Base-by-base conservation (phyloP, 2,329 filamentous ascomycete species). In the Penicillium sclerotiorum region DNA sequence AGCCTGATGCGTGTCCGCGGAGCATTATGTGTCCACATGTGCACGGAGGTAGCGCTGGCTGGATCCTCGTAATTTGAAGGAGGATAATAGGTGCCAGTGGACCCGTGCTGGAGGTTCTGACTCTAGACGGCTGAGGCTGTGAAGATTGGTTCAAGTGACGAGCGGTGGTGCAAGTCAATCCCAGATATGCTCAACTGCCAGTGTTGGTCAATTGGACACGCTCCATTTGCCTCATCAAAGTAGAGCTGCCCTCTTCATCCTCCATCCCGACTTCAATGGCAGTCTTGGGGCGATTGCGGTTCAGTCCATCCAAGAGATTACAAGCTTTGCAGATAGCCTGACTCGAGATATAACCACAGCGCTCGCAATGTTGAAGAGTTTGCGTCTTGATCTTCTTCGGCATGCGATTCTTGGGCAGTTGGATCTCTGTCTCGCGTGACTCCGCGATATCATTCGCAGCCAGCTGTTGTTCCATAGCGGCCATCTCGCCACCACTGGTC, bases 261-360 rank as follows among this genome's bases (percentile, higher is more conserved):
- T 77, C 75, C 55, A 76, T 69, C 1, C 66, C 68, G 27, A 75
- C 62, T 54, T 76, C 72, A 27, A 78, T 77, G 7, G 68, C 61
- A 7, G 71, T 76, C 59, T 71, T 74, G 25, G 79, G 79, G 11
- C 75, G 64, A 54, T 77, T 83, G 63, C 94, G 96, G 68, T 99
- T 99, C 40, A 99, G 71, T 0, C 88, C 90, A 61, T 97, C 92
- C 2, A 99, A 80, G 37, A 99, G 76, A 54, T 86, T 87, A 68
- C 94, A 99, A 0, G 94, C 94, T 72, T 99, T 95, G 73, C 94
- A 99, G 32, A 96, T 83, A 23, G 84, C 82, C 71, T 99, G 94
- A 62, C 92, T 96, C 2, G 94, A 96, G 71, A 99, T 88, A 68
- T 97, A 99, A 12, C 94, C 94, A 62, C 94, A 99, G 45, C 84